Evolutionary conservation across 176 grass and related monocot genomes (phyloP).

Genomic region (Carex parvula): DNA sequence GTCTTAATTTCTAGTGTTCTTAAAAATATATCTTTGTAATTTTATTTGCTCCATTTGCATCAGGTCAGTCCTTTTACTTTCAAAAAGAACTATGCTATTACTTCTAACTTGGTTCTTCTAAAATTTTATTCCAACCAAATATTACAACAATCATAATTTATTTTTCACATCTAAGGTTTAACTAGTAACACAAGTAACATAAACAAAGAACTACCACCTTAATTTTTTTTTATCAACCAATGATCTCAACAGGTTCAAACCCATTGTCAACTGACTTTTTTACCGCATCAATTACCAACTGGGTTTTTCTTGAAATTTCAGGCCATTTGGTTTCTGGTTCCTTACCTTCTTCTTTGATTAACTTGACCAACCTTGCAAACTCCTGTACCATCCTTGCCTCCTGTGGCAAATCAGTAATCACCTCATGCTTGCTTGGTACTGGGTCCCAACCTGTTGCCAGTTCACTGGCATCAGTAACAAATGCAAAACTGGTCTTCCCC

Average conservation of each 20-base stretch:
- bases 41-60: no score
- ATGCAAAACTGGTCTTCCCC: conserved; percentile 28
- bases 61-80: no score
- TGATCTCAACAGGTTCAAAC: conserved; percentile 42
- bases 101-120: no score
- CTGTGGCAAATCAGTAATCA: conserved; percentile 52
- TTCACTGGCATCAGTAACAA: conserved; percentile 35
- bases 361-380: conserved; percentile 47
- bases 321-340: conserved; percentile 71
- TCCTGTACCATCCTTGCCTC: conserved; percentile 71
- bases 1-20: no score
- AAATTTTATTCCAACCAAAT: neutral
- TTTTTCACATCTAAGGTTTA: no score
- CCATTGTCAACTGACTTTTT: conserved; percentile 52
- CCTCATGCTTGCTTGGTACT: conserved; percentile 34
- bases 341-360: conserved; percentile 41
- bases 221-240: conserved; percentile 22
- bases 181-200: neutral
- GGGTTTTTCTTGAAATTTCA: conserved; percentile 60
- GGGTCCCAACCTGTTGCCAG: conserved; percentile 42
- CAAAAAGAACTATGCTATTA: no score
- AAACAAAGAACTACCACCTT: neutral
- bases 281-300: conserved; percentile 62
- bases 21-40: no score
- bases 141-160: neutral